Evolutionary conservation across 805 yeast genomes (phyloP).

Genomic region (Candida anglica): DNA sequence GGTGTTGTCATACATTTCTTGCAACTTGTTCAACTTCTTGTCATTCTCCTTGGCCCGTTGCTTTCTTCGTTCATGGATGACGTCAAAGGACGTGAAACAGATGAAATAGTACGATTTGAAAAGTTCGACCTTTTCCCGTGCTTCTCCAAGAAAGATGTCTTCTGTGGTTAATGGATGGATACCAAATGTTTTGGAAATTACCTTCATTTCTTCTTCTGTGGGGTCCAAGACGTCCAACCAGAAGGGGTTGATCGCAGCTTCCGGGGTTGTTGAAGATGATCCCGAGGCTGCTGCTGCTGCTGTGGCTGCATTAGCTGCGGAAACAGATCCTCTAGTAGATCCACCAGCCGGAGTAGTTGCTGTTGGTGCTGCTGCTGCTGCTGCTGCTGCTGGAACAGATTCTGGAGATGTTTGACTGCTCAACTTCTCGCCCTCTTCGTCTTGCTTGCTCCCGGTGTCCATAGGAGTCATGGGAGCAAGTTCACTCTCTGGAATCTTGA

Average conservation of each 20-base stretch:
- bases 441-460: too few species aligned
- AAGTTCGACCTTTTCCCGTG: slow-evolving; percentile 91
- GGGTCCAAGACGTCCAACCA: slow-evolving; percentile 95
- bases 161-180: slow-evolving; percentile 96
- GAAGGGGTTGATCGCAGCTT: slow-evolving; percentile 25
- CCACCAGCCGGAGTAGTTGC: slow-evolving; percentile 2
- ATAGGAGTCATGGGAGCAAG: too few species aligned
- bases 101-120: slow-evolving; percentile 88
- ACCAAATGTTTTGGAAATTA: slow-evolving; percentile 82
- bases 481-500: too few species aligned
- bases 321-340: slow-evolving; percentile 1
- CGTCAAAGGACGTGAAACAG: slow-evolving; percentile 64
- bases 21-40: slow-evolving; percentile 31
- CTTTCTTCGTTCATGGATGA: slow-evolving; percentile 67
- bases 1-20: slow-evolving; percentile 27
- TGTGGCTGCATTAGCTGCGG: slow-evolving; percentile 1
- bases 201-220: slow-evolving; percentile 95
- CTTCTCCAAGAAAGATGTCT: slow-evolving; percentile 89
- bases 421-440: too few species aligned
- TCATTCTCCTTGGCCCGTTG: slow-evolving; percentile 47
- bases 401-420: too few species aligned
- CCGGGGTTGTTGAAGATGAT: slow-evolving; percentile 11
- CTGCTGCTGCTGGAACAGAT: too few species aligned
- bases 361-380: too few species aligned
- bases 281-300: background rate